Conservation (phyloP, 768 basidiomycete genomes). For the Trametes meyenii region DNA sequence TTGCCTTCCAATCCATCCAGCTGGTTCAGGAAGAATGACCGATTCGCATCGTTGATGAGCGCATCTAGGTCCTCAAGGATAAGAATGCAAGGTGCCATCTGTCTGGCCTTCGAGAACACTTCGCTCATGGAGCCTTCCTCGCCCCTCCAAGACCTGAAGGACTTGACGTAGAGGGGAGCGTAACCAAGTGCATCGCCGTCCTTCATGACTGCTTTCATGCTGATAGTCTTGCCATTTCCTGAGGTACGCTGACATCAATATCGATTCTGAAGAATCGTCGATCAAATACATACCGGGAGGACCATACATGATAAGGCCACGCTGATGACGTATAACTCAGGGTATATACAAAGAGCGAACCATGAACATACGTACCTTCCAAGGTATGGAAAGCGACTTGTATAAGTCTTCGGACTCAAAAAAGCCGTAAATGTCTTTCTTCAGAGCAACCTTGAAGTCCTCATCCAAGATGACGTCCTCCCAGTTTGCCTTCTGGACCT, state of each 20-base stretch:
- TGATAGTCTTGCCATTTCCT: constrained; percentile 88
- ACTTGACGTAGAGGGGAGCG: constrained; percentile 78
- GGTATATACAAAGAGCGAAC: background rate
- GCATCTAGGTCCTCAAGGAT: constrained; percentile 75
- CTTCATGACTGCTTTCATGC: constrained; percentile 82
- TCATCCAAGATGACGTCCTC: constrained; percentile 73
- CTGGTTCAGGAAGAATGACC: constrained; percentile 89
- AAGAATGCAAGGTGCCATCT: constrained; percentile 66
- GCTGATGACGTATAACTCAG: constrained; percentile 40
- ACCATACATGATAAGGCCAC: constrained; percentile 82
- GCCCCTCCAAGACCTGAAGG: constrained; percentile 67
- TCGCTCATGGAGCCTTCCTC: constrained; percentile 68
- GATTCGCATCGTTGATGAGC: constrained; percentile 74
- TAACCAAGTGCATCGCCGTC: constrained; percentile 63
- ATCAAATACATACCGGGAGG: constrained; percentile 58
- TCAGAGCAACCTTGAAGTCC: constrained; percentile 63
- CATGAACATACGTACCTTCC: constrained; percentile 61
- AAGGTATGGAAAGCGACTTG: constrained; percentile 74
- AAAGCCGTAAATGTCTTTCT: constrained; percentile 80
- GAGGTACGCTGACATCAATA: background rate
- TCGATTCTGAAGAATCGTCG: background rate
- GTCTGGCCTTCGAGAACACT: constrained; percentile 76
- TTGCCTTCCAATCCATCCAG: constrained; percentile 81
- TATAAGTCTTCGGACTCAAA: constrained; percentile 76
- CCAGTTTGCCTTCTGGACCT: constrained; percentile 61